phyloP scores from a whole-genome alignment of 345 rosid species.

The Salix udensis region DNA sequence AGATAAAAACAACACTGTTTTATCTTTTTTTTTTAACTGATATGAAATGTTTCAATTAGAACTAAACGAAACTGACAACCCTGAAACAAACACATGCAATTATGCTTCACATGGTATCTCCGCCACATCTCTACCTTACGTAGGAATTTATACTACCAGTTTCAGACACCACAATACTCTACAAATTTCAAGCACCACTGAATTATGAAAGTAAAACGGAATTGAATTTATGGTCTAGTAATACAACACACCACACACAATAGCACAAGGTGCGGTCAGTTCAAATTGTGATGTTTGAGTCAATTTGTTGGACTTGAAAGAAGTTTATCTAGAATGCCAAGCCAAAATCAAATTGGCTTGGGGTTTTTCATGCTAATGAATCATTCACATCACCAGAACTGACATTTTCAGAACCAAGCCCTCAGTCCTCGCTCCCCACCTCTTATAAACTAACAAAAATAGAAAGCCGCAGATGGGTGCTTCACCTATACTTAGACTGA shows the following conservation, averaged over 20 bases:
- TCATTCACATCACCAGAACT: neutral
- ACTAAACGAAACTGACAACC: too few relatives aligned
- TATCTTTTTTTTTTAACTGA: too few relatives aligned
- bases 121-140: neutral
- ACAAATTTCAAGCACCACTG: neutral
- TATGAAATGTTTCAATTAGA: too few relatives aligned
- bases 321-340: neutral
- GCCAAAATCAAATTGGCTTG: neutral
- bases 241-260: neutral
- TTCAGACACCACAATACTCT: neutral
- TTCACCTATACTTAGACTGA: constrained; percentile 1
- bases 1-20: too few relatives aligned
- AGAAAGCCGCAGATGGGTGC: neutral
- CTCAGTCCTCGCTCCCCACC: neutral
- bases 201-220: neutral
- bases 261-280: neutral
- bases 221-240: neutral
- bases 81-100: neutral
- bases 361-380: neutral
- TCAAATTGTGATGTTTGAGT: neutral
- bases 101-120: neutral
- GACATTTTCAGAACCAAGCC: neutral
- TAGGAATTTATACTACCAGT: neutral
- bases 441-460: neutral
- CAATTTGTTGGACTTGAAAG: neutral